Evolutionary conservation across 345 rosid species (phyloP), one percentile per base, ranked within the genome.

Genomic region (Eucalyptus marginata): DNA sequence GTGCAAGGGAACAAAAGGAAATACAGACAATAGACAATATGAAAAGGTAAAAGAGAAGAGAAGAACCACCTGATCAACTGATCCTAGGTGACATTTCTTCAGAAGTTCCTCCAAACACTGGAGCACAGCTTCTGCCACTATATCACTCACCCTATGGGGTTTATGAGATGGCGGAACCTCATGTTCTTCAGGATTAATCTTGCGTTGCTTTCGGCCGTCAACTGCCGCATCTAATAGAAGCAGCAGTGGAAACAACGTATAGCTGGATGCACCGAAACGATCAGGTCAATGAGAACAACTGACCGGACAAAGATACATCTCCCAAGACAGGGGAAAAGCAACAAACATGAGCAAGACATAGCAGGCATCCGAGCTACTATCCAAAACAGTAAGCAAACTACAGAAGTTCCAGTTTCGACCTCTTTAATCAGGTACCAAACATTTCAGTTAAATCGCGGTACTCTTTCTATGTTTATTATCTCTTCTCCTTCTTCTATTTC

Each of bases 101-200:
- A 96, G 91, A 91, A 96, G 98, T 89, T 94, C 97, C 90, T 97
- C 98, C 93, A 97, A 94, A 91, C 98, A 97, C 90, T 88, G 92
- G 87, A 97, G 88, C 46, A 93, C 93, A 54, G 95, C 96, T 94
- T 97, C 99, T 12, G 96, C 98, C 52, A 95, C 97, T 90, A 89
- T 93, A 90, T 97, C 99, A 86, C 97, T 95, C 71, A 96, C 96
- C 89, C 90, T 91, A 85, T 86, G 86, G 46, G 93, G 91, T 76
- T 56, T 15, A 44, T 58, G 79, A 14, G 88, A 68, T 84, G n/a
- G 24, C 59, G 25, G 24, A 25, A 24, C 80, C 56, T 25, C 47
- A 36, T 58, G 56, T 14, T 90, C 91, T 87, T 84, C 92, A 7
- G 76, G 52, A 84, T 88, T 91, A 83, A 71, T 90, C 62, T 91